A percentile compares a stretch with the other conserved stretches of the same genome.
Evolutionary conservation across 768 basidiomycete genomes (phyloP).

Genomic region (Cantharellus anzutake): DNA sequence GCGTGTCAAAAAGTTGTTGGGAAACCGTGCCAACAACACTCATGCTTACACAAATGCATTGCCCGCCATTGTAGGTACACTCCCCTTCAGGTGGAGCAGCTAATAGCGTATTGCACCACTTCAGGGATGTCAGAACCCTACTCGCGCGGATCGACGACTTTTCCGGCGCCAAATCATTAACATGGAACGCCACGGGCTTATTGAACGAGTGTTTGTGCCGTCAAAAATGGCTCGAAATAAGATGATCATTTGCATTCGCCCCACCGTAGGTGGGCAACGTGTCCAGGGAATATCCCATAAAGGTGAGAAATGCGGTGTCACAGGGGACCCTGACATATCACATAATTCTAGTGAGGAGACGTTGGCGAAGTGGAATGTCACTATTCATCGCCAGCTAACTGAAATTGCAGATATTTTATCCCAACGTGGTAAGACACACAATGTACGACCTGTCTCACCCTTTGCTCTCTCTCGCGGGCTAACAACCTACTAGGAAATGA

Average conservation of each 20-base stretch:
- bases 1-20: constrained; percentile 53
- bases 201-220: constrained; percentile 59
- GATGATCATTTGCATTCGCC: not conserved
- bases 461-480: too few relatives aligned
- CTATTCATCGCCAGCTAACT: constrained; percentile 66
- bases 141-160: constrained; percentile 62
- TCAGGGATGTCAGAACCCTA: constrained; percentile 60
- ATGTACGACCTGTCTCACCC: not conserved
- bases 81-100: not conserved
- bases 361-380: constrained; percentile 25
- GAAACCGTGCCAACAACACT: constrained; percentile 44
- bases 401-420: constrained; percentile 52
- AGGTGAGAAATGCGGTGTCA: not conserved
- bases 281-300: not conserved
- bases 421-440: constrained; percentile 16
- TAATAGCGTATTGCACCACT: not conserved
- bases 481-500: constrained; percentile 33
- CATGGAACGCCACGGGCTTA: constrained; percentile 47
- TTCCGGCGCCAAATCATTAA: constrained; percentile 59
- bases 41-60: constrained; percentile 62
- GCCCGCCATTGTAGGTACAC: constrained; percentile 42
- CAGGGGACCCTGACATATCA: not conserved
- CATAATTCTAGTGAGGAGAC: not conserved
- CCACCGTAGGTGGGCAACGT: not conserved
- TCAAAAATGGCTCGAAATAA: constrained; percentile 12